Percentiles rank a stretch among this genome's conserved stretches.
phyloP scores from a whole-genome alignment of 768 basidiomycete genomes.

The Leccinum disarticulatum region DNA sequence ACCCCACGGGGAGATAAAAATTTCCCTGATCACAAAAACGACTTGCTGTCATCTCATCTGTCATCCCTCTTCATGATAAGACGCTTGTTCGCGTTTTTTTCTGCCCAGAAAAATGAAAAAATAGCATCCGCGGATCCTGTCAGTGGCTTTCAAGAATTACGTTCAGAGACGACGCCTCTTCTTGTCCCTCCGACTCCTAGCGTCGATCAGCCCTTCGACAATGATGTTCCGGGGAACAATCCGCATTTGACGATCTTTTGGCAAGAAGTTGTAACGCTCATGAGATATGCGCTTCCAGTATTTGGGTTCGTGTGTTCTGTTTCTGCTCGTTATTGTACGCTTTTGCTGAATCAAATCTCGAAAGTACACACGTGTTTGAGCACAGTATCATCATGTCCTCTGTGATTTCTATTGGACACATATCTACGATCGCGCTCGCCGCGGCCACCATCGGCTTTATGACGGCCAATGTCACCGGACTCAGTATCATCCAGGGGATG shows the following conservation, averaged over 20 bases:
- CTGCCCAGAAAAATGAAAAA: background rate
- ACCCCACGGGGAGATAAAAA: slow-evolving; percentile 7
- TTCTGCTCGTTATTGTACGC: background rate
- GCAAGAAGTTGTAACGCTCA: slow-evolving; percentile 40
- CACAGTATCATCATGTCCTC: slow-evolving; percentile 84
- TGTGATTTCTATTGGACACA: slow-evolving; percentile 88
- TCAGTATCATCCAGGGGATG: slow-evolving; percentile 80
- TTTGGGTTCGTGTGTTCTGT: slow-evolving; percentile 53
- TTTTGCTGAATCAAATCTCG: slow-evolving; percentile 1
- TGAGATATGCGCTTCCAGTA: slow-evolving; percentile 70
- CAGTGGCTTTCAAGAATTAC: background rate
- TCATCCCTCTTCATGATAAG: slow-evolving; percentile 4
- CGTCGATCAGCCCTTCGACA: slow-evolving; percentile 40
- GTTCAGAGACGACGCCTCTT: slow-evolving; percentile 57
- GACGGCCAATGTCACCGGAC: slow-evolving; percentile 58
- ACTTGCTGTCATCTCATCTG: background rate
- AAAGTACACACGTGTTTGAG: slow-evolving; percentile 73
- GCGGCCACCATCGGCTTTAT: slow-evolving; percentile 75
- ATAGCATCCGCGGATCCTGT: background rate
- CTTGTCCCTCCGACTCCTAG: slow-evolving; percentile 51
- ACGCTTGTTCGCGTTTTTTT: slow-evolving; percentile 4
- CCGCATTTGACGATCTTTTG: background rate
- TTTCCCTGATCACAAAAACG: slow-evolving; percentile 1
- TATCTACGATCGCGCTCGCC: slow-evolving; percentile 87
- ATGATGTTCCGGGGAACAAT: slow-evolving; percentile 27